phyloP scores from a whole-genome alignment of 2,329 filamentous ascomycete species.

The Remersonia thermophila region DNA sequence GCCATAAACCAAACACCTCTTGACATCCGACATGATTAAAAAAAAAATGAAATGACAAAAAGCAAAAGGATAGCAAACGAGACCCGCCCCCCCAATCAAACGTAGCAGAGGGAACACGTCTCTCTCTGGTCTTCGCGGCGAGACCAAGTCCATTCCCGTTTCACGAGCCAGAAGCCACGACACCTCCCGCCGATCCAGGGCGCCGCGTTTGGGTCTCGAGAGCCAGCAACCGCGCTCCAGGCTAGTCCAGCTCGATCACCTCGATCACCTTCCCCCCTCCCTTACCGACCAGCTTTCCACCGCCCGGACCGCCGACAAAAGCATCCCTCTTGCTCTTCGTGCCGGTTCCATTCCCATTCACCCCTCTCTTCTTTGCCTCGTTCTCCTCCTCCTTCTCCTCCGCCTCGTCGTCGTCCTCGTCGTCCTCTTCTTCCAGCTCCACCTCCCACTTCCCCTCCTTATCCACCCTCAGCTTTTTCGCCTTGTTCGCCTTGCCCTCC shows the following conservation, averaged over 20 bases:
- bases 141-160: no score
- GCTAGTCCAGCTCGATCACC: slow-evolving; percentile 10
- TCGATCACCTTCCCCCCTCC: slow-evolving; percentile 13
- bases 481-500: slow-evolving; percentile 31
- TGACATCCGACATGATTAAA: no score
- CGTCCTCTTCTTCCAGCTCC: slow-evolving; percentile 21
- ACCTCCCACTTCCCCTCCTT: slow-evolving; percentile 54
- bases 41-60: no score
- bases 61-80: no score
- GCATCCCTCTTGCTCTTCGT: not conserved
- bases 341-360: not conserved
- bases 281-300: not conserved
- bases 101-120: no score
- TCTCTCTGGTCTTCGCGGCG: no score
- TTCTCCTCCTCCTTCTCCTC: not conserved
- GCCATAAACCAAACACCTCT: no score
- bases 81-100: no score
- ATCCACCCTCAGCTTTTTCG: slow-evolving; percentile 50
- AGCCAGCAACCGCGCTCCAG: no score
- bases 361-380: slow-evolving; percentile 1
- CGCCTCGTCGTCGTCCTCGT: slow-evolving; percentile 23
- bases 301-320: not conserved
- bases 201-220: no score
- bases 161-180: no score
- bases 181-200: no score